These are phyloP conservation scores for Taxawa tesnikishii DNA, from an alignment of 2,329 filamentous ascomycete genomes.

Conservation along the genomic window DNA sequence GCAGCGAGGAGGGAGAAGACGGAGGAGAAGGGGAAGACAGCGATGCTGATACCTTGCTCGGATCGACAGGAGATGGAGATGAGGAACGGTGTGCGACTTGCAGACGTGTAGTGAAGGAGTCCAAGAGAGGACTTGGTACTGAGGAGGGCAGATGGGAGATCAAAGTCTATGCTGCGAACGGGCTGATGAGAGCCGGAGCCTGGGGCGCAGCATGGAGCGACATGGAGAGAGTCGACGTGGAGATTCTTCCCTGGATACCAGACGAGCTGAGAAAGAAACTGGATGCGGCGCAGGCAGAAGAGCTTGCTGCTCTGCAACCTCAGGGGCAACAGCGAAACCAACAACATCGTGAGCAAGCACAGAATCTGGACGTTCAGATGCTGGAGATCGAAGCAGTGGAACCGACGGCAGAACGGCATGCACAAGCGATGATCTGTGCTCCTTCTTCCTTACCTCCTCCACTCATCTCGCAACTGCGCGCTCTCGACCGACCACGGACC, in stretches of 20 bases:
- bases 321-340: conserved; percentile 20
- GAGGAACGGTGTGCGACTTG: conserved; percentile 19
- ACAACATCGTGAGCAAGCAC: conserved; percentile 10
- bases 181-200: conserved; percentile 79
- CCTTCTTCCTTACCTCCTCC: not conserved
- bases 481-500: not conserved
- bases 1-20: conserved; percentile 7
- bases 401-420: not conserved
- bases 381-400: not conserved
- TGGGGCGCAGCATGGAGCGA: conserved; percentile 93
- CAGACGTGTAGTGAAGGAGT: conserved; percentile 21
- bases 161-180: conserved; percentile 90
- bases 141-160: conserved; percentile 55
- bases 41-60: conserved; percentile 14
- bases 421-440: not conserved
- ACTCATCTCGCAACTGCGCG: not conserved
- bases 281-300: conserved; percentile 33
- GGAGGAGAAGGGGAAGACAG: conserved; percentile 13
- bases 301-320: conserved; percentile 19
- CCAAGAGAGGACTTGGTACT: conserved; percentile 21
- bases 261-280: conserved; percentile 47
- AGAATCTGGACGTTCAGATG: conserved; percentile 8
- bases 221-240: conserved; percentile 97
- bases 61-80: conserved; percentile 13
- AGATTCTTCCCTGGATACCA: conserved; percentile 66